Conservation (phyloP, 371 early-diverging fungal genomes). For the Catenaria anguillulae region DNA sequence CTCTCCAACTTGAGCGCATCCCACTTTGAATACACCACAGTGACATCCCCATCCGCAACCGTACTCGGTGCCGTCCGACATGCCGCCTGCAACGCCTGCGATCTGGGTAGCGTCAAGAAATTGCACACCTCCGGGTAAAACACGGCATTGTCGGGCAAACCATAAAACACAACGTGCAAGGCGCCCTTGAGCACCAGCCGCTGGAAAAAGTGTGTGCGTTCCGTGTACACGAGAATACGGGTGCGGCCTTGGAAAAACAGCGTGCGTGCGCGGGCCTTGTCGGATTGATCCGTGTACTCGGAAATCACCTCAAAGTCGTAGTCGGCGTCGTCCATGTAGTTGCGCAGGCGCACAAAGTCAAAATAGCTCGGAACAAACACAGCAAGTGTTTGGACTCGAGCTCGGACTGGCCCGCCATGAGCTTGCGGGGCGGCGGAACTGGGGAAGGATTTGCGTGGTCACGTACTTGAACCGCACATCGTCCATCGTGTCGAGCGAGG, state of each 20-base stretch:
- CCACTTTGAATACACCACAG: slow-evolving; percentile 60
- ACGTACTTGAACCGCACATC: slow-evolving; percentile 79
- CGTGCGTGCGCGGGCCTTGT: slow-evolving; percentile 59
- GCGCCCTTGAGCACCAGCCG: slow-evolving; percentile 66
- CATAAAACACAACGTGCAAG: slow-evolving; percentile 75
- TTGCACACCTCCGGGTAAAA: slow-evolving; percentile 83
- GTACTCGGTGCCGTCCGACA: slow-evolving; percentile 25
- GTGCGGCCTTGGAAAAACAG: slow-evolving; percentile 65
- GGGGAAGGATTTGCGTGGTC: slow-evolving; percentile 43
- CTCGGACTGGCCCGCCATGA: background rate
- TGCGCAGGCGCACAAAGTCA: slow-evolving; percentile 85
- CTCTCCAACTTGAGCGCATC: slow-evolving; percentile 77
- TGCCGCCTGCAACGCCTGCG: slow-evolving; percentile 13
- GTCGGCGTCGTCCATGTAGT: slow-evolving; percentile 59
- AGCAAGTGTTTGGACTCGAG: slow-evolving; percentile 36
- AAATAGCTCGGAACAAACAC: slow-evolving; percentile 90
- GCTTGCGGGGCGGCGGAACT: slow-evolving; percentile 9
- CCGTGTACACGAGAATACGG: slow-evolving; percentile 67
- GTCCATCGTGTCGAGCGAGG: slow-evolving; percentile 42
- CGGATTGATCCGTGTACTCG: slow-evolving; percentile 45
- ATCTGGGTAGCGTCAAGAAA: slow-evolving; percentile 21
- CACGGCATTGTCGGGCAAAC: slow-evolving; percentile 66
- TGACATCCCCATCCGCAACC: slow-evolving; percentile 15
- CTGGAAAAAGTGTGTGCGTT: slow-evolving; percentile 88
- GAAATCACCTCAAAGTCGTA: slow-evolving; percentile 50